Evolutionary conservation across 768 basidiomycete species (phyloP), one percentile per base, ranked within the genome.

Genomic region (Psilocybe subaeruginosa): DNA sequence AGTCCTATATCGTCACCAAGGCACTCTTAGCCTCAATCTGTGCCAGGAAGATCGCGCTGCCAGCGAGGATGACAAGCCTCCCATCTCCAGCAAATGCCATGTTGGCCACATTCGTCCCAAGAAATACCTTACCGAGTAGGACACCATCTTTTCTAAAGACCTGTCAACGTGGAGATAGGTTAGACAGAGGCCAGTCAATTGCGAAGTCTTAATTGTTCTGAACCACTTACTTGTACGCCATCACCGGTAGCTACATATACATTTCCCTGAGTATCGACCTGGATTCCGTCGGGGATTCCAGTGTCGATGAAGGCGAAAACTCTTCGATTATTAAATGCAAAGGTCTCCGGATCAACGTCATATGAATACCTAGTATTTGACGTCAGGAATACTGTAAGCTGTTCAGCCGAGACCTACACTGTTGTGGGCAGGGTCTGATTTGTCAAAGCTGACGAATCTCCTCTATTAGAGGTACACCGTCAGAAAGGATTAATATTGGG

Each of bases 241-340:
- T 91, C 90, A 11, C 83, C 88, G 59, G 82, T 83, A 1, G 84
- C 87, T 1, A 84, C 76, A 66, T 85, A 91, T 0, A 91, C 80
- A 62, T 91, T 91, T 0, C 87, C 87, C 0, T 78, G 69, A 2
- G 74, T 75, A 64, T 92, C 90, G 1, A 88, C 78, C 67, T 87
- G 85, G 14, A 91, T 73, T 8, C 89, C 89, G 59, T 91, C 89
- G 3, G 88, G 83, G 27, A 85, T 73, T 1, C 89, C 89, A 14
- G 86, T 74, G 61, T 91, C 89, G 6, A 75, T 68, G 63, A 83
- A 90, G 0, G 89, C 86, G 64, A 91, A 88, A 8, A 90, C 80
- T 4, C 88, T 81, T 23, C 87, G 81, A 66, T 90, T 68, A 43
- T 49, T 71, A 67, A 90, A 87, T 4, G 78, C 69, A 37, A 84